Evolutionary conservation across 139 green algal species (phyloP), one percentile per base, ranked within the genome.

Genomic region (Eudorina sp.): DNA sequence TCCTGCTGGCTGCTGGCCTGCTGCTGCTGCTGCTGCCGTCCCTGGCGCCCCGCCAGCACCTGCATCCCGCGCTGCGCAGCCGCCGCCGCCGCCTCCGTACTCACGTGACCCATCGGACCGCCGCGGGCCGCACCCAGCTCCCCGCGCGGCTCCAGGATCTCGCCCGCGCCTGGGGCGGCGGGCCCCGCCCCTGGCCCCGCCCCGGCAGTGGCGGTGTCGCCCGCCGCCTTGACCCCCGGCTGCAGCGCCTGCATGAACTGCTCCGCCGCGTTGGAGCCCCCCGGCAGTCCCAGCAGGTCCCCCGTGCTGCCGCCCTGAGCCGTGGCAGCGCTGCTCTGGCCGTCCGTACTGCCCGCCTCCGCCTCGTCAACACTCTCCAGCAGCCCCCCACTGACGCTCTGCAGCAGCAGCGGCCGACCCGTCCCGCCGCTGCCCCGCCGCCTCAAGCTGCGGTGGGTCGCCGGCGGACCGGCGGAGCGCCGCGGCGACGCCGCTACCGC

Each of bases 201-300:
- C 6, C 16, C 64, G 23, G 55, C 55, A 5, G 55, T 11, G 55
- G 55, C 55, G 55, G 29, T 66, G 4, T 23, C 7, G 55, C 4
- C 55, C 5, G 5, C 55, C 4, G 27, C 55, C 27, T 23, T 34
- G 23, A 25, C 23, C 27, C 34, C 14, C 3, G 7, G 70, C 11
- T 81, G 45, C 31, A 64, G 46, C 51, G 31, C 31, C 76, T 69
- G 48, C 34, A 70, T 23, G 36, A 83, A 69, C 11, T 53, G 76
- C 76, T 86, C 80, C 16, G 80, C 45, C 29, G 80, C 80, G 31
- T 18, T 13, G 27, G 4, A 23, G 27, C 77, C 53, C 11, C 60
- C 36, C 29, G 80, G 16, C 29, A 86, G 80, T 1, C 60, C 60
- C 60, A 64, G 19, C 60, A 86, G 60, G 60, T 73, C 80, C 14